Conservation (phyloP, 192 early-diverging fungal species). For the Kickxella alabastrina region DNA sequence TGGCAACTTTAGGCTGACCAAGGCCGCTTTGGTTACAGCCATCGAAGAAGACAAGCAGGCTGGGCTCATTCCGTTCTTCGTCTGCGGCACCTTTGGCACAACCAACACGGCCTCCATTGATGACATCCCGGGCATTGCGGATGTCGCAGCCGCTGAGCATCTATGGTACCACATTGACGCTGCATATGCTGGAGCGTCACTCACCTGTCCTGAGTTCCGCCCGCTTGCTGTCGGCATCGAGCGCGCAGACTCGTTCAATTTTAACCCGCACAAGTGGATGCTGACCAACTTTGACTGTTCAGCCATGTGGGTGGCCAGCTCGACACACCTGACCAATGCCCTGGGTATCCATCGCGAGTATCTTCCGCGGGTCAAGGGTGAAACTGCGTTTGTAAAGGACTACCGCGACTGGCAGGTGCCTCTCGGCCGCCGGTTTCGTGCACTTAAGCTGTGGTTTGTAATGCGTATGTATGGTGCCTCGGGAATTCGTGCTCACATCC, state of each 20-base stretch:
- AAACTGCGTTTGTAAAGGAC: conserved; percentile 46
- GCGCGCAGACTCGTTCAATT: conserved; percentile 56
- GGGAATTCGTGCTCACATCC: conserved; percentile 54
- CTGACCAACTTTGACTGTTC: conserved; percentile 66
- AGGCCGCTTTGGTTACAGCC: conserved; percentile 40
- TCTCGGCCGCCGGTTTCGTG: conserved; percentile 57
- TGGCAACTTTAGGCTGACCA: conserved; percentile 33
- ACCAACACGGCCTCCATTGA: conserved; percentile 58
- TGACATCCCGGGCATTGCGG: conserved; percentile 53
- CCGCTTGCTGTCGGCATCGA: conserved; percentile 49
- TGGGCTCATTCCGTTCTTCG: conserved; percentile 62
- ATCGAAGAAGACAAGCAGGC: conserved; percentile 49
- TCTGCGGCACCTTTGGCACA: conserved; percentile 62
- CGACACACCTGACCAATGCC: conserved; percentile 48
- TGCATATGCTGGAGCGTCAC: conserved; percentile 59
- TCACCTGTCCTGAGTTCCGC: conserved; percentile 58
- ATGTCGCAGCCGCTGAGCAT: conserved; percentile 35
- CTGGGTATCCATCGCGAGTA: conserved; percentile 55
- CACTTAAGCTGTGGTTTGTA: conserved; percentile 66
- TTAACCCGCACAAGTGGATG: conserved; percentile 67
- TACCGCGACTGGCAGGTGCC: conserved; percentile 59
- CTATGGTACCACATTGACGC: conserved; percentile 68
- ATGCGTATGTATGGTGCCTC: conserved; percentile 56
- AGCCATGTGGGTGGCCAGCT: conserved; percentile 55
- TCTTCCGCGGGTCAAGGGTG: conserved; percentile 38